phyloP scores from a whole-genome alignment of 2,329 filamentous ascomycete species.

The Botrytis elliptica region DNA sequence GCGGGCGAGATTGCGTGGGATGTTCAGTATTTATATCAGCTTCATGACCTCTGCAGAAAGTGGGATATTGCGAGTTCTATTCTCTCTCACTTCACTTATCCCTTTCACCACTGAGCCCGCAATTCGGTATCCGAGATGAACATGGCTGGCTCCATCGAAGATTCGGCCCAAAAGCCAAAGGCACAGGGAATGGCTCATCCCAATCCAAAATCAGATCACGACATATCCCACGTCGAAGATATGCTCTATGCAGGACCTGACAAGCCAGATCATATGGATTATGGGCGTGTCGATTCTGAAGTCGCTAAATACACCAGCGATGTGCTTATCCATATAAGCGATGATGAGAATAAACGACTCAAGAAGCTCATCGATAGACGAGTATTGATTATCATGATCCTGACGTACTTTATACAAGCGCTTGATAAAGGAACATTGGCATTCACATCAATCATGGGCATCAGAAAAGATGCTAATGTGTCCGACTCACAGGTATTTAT shows the following conservation, averaged over 20 bases:
- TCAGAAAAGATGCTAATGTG: slow-evolving; percentile 30
- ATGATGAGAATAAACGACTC: slow-evolving; percentile 59
- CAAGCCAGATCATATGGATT: slow-evolving; percentile 51
- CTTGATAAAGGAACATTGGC: slow-evolving; percentile 38
- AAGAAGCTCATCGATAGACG: slow-evolving; percentile 65
- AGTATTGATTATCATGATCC: slow-evolving; percentile 68
- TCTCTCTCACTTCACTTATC: not conserved
- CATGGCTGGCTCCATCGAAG: not conserved
- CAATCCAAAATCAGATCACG: not conserved
- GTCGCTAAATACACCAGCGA: slow-evolving; percentile 66
- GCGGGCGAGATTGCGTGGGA: not conserved
- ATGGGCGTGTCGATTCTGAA: slow-evolving; percentile 64
- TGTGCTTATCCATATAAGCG: slow-evolving; percentile 54
- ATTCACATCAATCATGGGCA: slow-evolving; percentile 37
- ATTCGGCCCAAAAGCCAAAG: not conserved
- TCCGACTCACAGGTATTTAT: slow-evolving; percentile 57
- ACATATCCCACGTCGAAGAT: slow-evolving; percentile 7
- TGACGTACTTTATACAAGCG: slow-evolving; percentile 49
- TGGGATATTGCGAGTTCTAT: not conserved
- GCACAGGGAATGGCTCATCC: not conserved
- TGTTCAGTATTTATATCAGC: not conserved
- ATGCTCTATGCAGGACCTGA: slow-evolving; percentile 35
- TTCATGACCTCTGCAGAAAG: not conserved
- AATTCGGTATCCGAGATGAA: not conserved
- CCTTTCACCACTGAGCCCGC: not conserved